Evolutionary conservation across 495 filamentous ascomycete genomes (phyloP).

Genomic region (Neurospora sp.): DNA sequence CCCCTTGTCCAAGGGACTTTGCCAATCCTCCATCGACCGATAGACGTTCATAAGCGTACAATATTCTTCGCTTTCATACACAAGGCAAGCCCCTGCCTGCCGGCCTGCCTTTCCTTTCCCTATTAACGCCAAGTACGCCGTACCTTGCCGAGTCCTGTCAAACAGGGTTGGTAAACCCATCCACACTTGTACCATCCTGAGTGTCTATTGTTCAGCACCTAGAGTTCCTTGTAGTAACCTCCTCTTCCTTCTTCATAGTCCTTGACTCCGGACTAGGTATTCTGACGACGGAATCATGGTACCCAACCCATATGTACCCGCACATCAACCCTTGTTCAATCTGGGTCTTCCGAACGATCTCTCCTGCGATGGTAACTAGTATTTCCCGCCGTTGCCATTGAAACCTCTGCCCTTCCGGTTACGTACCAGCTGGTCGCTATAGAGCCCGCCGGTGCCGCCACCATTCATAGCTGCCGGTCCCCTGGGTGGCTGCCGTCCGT

Average conservation of each 20-base stretch:
- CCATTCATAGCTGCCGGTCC: conserved; percentile 4
- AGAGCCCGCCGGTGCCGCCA: conserved; percentile 10
- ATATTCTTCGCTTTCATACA: background rate
- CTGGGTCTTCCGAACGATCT: background rate
- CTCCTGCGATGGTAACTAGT: background rate
- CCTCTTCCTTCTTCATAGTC: background rate
- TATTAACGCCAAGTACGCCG: background rate
- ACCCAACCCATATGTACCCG: background rate
- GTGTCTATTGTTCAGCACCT: background rate
- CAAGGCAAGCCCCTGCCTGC: background rate
- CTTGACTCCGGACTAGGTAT: background rate
- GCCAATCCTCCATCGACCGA: background rate
- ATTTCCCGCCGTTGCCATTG: conserved; percentile 1
- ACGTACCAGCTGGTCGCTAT: conserved; percentile 13
- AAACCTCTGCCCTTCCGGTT: conserved; percentile 29
- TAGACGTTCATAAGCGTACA: background rate
- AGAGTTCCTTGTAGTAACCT: background rate
- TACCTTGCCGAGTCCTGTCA: background rate
- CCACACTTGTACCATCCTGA: background rate
- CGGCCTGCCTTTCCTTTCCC: background rate
- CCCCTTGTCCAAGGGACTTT: background rate
- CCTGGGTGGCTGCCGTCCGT: conserved; percentile 7
- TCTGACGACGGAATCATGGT: background rate
- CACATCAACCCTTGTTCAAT: background rate
- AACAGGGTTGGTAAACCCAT: background rate